Conservation (phyloP, 106 monocot species). For the Dendrobium huoshanense region DNA sequence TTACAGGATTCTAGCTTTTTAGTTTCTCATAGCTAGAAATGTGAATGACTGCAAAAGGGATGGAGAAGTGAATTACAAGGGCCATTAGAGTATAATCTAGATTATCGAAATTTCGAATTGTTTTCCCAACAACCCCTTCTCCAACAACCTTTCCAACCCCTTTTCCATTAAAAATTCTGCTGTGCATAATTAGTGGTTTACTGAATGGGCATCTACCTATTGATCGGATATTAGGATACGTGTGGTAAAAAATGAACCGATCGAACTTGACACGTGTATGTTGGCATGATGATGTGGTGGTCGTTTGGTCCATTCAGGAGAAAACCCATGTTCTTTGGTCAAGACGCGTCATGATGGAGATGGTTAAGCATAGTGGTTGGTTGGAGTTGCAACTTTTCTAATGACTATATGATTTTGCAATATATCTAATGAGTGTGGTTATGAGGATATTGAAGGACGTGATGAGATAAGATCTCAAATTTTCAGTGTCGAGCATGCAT, state of each 20-base stretch:
- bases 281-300: neutral
- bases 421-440: too few relatives aligned
- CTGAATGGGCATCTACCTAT: neutral
- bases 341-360: neutral
- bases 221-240: neutral
- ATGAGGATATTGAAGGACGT: too few relatives aligned
- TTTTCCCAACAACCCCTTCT: neutral
- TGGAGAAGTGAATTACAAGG: neutral
- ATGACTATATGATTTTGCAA: neutral
- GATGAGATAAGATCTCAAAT: neutral
- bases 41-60: neutral
- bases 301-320: neutral
- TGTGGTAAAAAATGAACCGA: neutral
- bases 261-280: neutral
- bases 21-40: neutral
- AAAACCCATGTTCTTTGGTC: neutral
- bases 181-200: neutral
- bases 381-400: neutral
- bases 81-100: neutral
- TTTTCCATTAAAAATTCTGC: neutral
- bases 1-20: neutral
- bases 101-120: neutral
- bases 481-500: neutral
- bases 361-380: neutral
- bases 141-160: neutral